Evolutionary conservation across 2,329 filamentous ascomycete genomes (phyloP).

Genomic region (Alternaria incomplexa): DNA sequence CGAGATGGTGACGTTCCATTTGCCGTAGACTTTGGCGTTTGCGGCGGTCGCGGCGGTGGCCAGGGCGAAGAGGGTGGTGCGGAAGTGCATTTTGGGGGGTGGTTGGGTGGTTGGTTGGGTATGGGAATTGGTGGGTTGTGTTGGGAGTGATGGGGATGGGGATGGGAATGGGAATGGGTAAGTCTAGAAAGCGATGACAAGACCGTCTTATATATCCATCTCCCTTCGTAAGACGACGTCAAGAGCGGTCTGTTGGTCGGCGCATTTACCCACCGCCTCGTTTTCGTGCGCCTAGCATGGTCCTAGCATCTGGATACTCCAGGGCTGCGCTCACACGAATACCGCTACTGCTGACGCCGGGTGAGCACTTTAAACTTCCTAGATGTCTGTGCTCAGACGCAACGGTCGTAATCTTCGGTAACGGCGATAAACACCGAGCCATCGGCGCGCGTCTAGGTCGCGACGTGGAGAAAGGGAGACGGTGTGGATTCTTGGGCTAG

Average conservation of each 20-base stretch:
- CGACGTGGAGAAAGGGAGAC: neutral
- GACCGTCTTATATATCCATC: neutral
- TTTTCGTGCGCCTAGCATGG: neutral
- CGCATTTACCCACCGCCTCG: neutral
- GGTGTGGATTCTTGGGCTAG: neutral
- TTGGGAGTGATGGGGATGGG: neutral
- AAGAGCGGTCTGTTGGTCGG: neutral
- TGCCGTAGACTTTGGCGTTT: neutral
- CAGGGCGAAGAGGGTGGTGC: constrained; percentile 5
- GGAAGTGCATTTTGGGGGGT: constrained; percentile 2
- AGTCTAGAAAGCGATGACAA: neutral
- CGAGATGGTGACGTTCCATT: neutral
- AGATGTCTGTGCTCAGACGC: neutral
- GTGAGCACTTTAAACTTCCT: neutral
- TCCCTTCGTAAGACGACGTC: neutral
- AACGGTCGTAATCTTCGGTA: neutral
- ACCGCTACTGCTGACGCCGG: neutral
- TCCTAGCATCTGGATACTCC: neutral
- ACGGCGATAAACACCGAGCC: neutral
- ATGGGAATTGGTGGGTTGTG: neutral
- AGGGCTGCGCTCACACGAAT: neutral
- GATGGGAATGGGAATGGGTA: neutral
- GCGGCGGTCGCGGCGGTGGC: neutral
- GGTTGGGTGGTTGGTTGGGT: neutral
- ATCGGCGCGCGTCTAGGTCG: neutral